Conservation (phyloP, 1,284 basidiomycete species). For the Flammula alnicola region DNA sequence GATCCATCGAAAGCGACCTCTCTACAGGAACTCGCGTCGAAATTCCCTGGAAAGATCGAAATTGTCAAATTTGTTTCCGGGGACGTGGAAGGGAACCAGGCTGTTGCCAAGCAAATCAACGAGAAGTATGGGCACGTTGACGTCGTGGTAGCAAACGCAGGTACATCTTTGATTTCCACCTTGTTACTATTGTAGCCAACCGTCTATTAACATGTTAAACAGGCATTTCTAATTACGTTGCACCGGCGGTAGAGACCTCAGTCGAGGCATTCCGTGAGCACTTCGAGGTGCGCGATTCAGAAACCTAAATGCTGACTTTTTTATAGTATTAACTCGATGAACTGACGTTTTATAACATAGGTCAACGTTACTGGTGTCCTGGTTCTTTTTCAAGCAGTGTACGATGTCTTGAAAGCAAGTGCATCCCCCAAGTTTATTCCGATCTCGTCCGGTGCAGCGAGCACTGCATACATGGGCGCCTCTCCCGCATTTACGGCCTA, state of each 20-base stretch:
- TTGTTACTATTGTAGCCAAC: background rate
- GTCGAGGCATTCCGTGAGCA: background rate
- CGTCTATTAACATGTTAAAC: background rate
- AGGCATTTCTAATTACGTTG: background rate
- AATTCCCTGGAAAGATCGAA: constrained; percentile 3
- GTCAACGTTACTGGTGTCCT: constrained; percentile 7
- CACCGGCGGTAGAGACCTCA: background rate
- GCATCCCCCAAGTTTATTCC: background rate
- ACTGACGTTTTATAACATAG: background rate
- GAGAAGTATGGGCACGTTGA: constrained; percentile 4
- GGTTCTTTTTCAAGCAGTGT: constrained; percentile 7
- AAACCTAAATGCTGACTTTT: too few relatives aligned
- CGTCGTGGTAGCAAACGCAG: constrained; percentile 10
- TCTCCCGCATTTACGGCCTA: background rate
- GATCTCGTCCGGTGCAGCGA: constrained; percentile 2
- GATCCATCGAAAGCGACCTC: background rate
- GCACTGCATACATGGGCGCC: background rate
- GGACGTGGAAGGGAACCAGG: constrained; percentile 2
- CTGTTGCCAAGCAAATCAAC: constrained; percentile 1
- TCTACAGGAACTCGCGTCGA: background rate
- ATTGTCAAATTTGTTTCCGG: constrained; percentile 2
- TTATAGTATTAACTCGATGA: background rate
- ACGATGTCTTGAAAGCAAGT: constrained; percentile 5
- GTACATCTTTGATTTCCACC: background rate
- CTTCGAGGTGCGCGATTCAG: background rate